Evolutionary conservation across 2,329 filamentous ascomycete genomes (phyloP).

Genomic region (Akanthomyces uredinophilus): DNA sequence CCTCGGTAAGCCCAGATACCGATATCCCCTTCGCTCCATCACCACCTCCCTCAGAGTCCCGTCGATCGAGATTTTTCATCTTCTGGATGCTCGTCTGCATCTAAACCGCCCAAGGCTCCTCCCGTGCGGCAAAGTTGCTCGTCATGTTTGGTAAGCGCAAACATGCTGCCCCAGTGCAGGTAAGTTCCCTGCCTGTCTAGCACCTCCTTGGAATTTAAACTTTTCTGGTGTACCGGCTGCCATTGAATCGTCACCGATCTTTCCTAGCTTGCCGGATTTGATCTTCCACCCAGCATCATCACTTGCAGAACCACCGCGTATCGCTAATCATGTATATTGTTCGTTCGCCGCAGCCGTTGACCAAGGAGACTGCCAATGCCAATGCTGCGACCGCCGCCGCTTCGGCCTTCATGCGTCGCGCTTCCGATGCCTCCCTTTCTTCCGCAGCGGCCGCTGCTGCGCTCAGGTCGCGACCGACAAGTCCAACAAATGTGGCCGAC

Average conservation of each 20-base stretch:
- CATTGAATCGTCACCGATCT: not conserved
- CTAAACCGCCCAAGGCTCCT: not conserved
- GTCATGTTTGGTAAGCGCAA: conserved; percentile 20
- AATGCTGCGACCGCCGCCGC: conserved; percentile 75
- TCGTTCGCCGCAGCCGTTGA: conserved; percentile 50
- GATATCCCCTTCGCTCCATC: not conserved
- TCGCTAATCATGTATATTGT: conserved; percentile 22
- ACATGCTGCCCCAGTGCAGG: conserved; percentile 17
- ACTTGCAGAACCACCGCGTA: not conserved
- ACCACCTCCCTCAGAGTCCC: not conserved
- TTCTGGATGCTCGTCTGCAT: conserved; percentile 3
- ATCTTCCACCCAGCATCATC: not conserved
- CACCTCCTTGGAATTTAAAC: not conserved
- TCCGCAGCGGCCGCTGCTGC: conserved; percentile 83
- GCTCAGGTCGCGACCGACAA: conserved; percentile 69
- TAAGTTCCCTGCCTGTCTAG: conserved; percentile 15
- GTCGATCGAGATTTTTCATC: not conserved
- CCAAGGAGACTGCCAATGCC: conserved; percentile 59
- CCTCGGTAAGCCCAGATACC: not conserved
- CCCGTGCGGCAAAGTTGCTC: not conserved
- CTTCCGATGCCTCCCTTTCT: conserved; percentile 60
- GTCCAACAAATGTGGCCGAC: conserved; percentile 73
- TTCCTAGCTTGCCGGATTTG: not conserved
- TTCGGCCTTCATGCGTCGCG: conserved; percentile 70
- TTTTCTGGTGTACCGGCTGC: conserved; percentile 6